Evolutionary conservation across 169 alveolate genomes (phyloP).

Genomic region (Plasmodium malariae): DNA sequence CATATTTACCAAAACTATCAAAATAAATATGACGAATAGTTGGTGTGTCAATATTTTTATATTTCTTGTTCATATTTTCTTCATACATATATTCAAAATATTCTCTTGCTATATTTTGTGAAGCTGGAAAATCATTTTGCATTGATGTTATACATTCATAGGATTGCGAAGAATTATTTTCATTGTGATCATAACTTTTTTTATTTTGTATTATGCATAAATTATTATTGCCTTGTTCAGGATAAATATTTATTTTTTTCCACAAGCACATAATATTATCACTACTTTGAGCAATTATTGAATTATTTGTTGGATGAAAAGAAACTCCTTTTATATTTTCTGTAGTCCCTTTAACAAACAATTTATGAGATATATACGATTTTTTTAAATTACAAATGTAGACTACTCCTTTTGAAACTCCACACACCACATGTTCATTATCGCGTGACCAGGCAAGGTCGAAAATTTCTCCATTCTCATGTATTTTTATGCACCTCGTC

Average conservation of each 20-base stretch:
- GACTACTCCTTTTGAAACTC: conserved; percentile 49
- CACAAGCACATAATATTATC: conserved; percentile 59
- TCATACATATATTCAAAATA: conserved; percentile 58
- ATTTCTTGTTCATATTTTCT: conserved; percentile 59
- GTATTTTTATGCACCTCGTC: conserved; percentile 43
- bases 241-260: conserved; percentile 32
- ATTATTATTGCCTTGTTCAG: conserved; percentile 7
- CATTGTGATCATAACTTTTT: conserved; percentile 1
- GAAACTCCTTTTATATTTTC: conserved; percentile 73
- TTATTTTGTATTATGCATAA: neutral
- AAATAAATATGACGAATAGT: conserved; percentile 71
- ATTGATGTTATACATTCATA: conserved; percentile 1
- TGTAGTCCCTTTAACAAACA: conserved; percentile 63
- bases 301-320: conserved; percentile 67
- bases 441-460: conserved; percentile 67
- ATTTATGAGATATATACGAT: conserved; percentile 31
- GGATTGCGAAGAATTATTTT: neutral
- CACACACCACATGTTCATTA: conserved; percentile 73
- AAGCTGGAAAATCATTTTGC: neutral
- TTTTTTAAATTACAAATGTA: conserved; percentile 50
- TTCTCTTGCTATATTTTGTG: conserved; percentile 18
- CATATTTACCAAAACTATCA: conserved; percentile 65
- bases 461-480: conserved; percentile 69
- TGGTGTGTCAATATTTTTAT: conserved; percentile 71
- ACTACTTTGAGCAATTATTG: conserved; percentile 63